Percentiles rank a stretch among this genome's conserved stretches.
Evolutionary conservation across 2,329 filamentous ascomycete genomes (phyloP).

Genomic region (Exophiala phaeomuriformis): DNA sequence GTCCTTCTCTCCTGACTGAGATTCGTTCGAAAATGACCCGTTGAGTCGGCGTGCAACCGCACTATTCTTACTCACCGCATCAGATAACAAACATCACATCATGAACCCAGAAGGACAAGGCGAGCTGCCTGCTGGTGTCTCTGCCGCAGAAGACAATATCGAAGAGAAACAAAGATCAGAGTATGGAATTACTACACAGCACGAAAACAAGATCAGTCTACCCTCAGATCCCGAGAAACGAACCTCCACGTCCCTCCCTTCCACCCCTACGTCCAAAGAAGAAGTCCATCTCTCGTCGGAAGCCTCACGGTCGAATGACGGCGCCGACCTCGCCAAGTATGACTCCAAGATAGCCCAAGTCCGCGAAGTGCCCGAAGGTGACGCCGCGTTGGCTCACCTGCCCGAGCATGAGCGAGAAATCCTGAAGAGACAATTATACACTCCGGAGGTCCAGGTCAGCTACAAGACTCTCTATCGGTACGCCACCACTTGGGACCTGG

Average conservation of each 20-base stretch:
- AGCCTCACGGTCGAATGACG: constrained; percentile 16
- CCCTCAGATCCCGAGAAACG: constrained; percentile 11
- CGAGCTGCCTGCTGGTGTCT: constrained; percentile 13
- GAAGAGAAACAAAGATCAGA: constrained; percentile 24
- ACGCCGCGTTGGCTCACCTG: constrained; percentile 55
- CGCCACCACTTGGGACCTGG: constrained; percentile 56
- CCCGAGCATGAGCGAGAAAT: constrained; percentile 59
- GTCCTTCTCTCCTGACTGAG: no score
- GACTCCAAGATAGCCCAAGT: constrained; percentile 27
- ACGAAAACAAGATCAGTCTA: constrained; percentile 15
- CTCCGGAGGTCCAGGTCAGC: constrained; percentile 57
- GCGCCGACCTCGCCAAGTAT: constrained; percentile 22
- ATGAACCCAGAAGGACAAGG: constrained; percentile 26
- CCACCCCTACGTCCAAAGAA: constrained; percentile 4
- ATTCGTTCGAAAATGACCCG: background rate
- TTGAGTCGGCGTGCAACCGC: background rate
- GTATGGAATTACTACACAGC: constrained; percentile 17
- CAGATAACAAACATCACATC: background rate
- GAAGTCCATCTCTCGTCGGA: constrained; percentile 9
- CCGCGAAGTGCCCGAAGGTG: constrained; percentile 35
- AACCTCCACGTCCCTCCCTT: constrained; percentile 12
- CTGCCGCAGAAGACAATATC: constrained; percentile 22
- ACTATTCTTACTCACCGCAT: background rate
- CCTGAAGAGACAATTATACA: constrained; percentile 60
- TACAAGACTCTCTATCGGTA: constrained; percentile 62